phyloP scores from a whole-genome alignment of 1,139 yeast genomes.

The Nadsonia commutata region DNA sequence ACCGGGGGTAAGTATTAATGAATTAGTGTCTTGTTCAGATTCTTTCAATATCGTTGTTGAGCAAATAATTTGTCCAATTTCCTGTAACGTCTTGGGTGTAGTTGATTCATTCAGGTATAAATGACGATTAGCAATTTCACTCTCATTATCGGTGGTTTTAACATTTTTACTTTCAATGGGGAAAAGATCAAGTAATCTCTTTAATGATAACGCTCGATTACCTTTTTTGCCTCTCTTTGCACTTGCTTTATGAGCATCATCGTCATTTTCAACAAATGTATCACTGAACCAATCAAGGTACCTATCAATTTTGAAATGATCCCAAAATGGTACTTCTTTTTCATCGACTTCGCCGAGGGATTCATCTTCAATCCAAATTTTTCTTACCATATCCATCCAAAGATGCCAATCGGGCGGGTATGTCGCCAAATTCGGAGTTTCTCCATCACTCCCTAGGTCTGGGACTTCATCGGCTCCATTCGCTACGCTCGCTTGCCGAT shows the following conservation, averaged over 20 bases:
- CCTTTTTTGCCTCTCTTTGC: constrained; percentile 3
- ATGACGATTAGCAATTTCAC: no score
- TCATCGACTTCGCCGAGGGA: constrained; percentile 15
- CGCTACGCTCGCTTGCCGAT: no score
- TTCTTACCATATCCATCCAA: constrained; percentile 22
- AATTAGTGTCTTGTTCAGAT: neutral
- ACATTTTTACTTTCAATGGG: constrained; percentile 9
- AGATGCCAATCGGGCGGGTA: constrained; percentile 19
- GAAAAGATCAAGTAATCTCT: constrained; percentile 12
- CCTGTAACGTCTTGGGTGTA: neutral
- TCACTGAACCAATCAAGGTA: constrained; percentile 21
- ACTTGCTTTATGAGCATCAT: neutral
- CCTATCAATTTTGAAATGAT: constrained; percentile 13
- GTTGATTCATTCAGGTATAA: no score
- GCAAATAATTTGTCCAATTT: neutral
- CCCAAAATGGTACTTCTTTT: constrained; percentile 19
- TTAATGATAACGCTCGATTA: constrained; percentile 4
- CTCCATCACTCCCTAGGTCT: no score
- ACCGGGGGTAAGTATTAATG: constrained; percentile 9
- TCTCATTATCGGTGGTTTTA: no score
- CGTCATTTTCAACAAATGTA: constrained; percentile 6
- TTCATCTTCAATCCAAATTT: constrained; percentile 21
- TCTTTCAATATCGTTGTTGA: neutral
- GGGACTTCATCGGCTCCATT: no score
- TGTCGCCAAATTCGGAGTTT: constrained; percentile 12